Evolutionary conservation across 2,329 filamentous ascomycete species (phyloP), one percentile per base, ranked within the genome.

Genomic region (Amylocarpus encephaloides): DNA sequence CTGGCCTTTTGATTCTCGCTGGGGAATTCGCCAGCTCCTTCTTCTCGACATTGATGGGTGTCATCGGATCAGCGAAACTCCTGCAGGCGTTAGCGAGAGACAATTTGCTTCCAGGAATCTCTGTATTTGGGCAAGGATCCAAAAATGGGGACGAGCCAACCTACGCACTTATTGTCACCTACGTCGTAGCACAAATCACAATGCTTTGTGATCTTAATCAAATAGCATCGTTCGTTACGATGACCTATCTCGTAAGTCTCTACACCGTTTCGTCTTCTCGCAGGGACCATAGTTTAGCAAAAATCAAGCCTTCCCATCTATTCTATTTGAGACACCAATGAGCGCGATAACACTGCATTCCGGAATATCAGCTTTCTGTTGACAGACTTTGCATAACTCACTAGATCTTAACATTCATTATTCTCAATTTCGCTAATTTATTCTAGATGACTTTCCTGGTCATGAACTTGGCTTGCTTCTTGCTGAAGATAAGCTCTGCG

Each of bases 141-240:
- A 79, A 76, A 54, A 81, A 78, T 52, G 75, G 73, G 2, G 88
- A 94, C 59, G 86, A 92, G 58, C 89, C 89, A 0, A 76, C 86
- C 6, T 75, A 82, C 59, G 88, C 89, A 3, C 86, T 94, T 46
- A 67, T 92, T 16, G 67, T 90, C 32, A 93, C 88, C 0, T 92
- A 86, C 62, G 57, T 78, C 3, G 78, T 92, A 49, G 83, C 88
- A 1, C 89, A 95, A 64, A 57, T 91, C 26, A 88, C 88, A 0
- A 84, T 94, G 68, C 77, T 95, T 45, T 85, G 86, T 40, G 82
- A 94, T 62, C 79, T 95, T 58, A 93, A 95, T 65, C 85, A 88
- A 63, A 94, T 95, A 60, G 89, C 89, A 5, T 92, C 88, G 0
- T 82, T 94, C 50, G 88, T 94, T 41, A 92, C 89, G 1, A 94